Evolutionary conservation across 208 protist species (phyloP).

Genomic region (Novymonas esmeraldas): DNA sequence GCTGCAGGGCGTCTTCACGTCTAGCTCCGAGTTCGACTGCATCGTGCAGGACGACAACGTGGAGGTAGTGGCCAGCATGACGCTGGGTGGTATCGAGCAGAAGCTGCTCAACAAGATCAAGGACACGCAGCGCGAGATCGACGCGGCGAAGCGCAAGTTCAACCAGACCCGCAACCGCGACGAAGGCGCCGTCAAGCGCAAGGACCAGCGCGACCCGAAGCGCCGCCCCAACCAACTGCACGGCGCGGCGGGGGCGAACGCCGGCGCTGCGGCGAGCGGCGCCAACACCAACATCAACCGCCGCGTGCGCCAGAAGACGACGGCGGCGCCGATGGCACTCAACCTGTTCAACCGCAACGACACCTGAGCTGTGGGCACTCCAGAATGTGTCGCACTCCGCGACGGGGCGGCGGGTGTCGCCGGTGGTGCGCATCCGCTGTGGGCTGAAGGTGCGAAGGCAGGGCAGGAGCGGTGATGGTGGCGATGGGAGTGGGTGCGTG

Average conservation of each 20-base stretch:
- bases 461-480: no score
- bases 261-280: background rate
- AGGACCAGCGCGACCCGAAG: conserved; percentile 36
- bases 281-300: conserved; percentile 11
- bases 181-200: conserved; percentile 32
- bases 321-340: conserved; percentile 27
- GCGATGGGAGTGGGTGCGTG: no score
- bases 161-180: conserved; percentile 36
- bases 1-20: conserved; percentile 69
- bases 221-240: conserved; percentile 32
- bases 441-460: no score
- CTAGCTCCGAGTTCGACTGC: conserved; percentile 82
- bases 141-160: conserved; percentile 48
- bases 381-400: no score
- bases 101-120: conserved; percentile 82
- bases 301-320: conserved; percentile 13
- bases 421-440: no score
- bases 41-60: conserved; percentile 85
- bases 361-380: conserved; percentile 8
- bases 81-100: conserved; percentile 68
- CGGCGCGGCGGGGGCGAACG: background rate
- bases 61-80: conserved; percentile 79
- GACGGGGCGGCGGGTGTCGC: background rate
- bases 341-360: conserved; percentile 57
- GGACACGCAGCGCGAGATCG: conserved; percentile 56